Conservation (phyloP, 805 yeast genomes). For the Peterozyma xylosa region DNA sequence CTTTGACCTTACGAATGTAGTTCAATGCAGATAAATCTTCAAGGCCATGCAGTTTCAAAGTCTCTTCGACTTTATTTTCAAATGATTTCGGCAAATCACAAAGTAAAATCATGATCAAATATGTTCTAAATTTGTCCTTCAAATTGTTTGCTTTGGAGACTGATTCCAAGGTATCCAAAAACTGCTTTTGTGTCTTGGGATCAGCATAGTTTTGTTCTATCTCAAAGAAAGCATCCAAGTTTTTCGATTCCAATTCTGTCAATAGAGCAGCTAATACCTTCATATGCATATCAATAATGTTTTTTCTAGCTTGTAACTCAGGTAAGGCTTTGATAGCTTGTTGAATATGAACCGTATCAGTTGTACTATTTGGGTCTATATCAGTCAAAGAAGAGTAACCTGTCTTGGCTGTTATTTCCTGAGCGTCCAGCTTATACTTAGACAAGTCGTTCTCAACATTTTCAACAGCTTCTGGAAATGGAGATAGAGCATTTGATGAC, state of each 20-base stretch:
- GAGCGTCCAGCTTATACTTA: slow-evolving; percentile 80
- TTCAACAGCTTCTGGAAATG: slow-evolving; percentile 99
- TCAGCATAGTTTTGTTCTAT: slow-evolving; percentile 78
- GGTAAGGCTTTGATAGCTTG: slow-evolving; percentile 91
- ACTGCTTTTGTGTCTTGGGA: slow-evolving; percentile 50
- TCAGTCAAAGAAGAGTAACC: slow-evolving; percentile 69
- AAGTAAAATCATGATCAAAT: slow-evolving; percentile 63
- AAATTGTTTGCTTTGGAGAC: slow-evolving; percentile 48
- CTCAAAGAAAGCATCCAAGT: slow-evolving; percentile 86
- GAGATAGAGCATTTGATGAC: slow-evolving; percentile 74
- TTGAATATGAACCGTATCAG: slow-evolving; percentile 62
- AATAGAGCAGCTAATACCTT: slow-evolving; percentile 81
- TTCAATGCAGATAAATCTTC: slow-evolving; percentile 57
- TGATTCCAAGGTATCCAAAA: slow-evolving; percentile 47
- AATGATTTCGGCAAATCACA: slow-evolving; percentile 40
- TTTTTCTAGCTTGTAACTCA: slow-evolving; percentile 81
- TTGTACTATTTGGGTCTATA: slow-evolving; percentile 51
- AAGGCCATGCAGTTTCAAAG: slow-evolving; percentile 46
- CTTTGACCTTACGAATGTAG: slow-evolving; percentile 78
- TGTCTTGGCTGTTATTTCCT: slow-evolving; percentile 72
- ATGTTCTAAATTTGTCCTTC: slow-evolving; percentile 80
- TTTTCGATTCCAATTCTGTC: slow-evolving; percentile 77
- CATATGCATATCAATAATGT: slow-evolving; percentile 93
- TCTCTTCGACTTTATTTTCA: slow-evolving; percentile 52
- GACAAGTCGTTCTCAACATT: slow-evolving; percentile 82